Base-by-base conservation (phyloP, 768 basidiomycete species). In the Leccinum uliginosum region DNA sequence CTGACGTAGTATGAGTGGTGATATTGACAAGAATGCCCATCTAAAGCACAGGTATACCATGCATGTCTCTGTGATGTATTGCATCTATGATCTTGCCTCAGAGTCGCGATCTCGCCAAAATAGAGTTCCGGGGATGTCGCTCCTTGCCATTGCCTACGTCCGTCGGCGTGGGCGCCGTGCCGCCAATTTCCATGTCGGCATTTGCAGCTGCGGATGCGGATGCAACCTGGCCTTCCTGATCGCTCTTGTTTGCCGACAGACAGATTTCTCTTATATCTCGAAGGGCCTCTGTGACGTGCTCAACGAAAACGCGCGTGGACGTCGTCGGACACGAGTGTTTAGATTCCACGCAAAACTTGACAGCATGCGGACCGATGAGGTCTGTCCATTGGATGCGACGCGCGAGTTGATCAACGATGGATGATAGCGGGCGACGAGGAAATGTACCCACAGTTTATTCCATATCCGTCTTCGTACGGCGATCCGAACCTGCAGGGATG, bases 281-380 rank as follows among this genome's bases (percentile, higher is more conserved):
- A 61, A 98, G 67, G 15, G 87, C 84, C 52, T 80, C 75, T 17
- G 74, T 67, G 49, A 97, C 73, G 23, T 82, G 80, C 47, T 75
- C 66, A 63, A 88, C 86, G 69, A 96, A 89, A 24, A 57, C 55
- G 8, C 75, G 69, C 14, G 93, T 96, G 17, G 89, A 90, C 17
- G 93, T 95, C 17, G 73, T 65, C 4, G 79, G 66, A 58, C 78
- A 83, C 6, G 88, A 87, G 58, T 78, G 74, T 70, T 98, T 98
- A 46, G 89, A 91, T 69, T 98, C 96, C 67, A 97, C 85, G 2
- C 96, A 94, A 73, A 97, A 94, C 71, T 93, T 95, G 67, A 98
- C 78, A 56, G 85, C 76, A 44, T 85, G 74, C 14, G 86, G 83
- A 14, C 86, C 91, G 55, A 89, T 82, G 56, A 96, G 81, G 71